Evolutionary conservation across 371 early-diverging fungal genomes (phyloP), one percentile per base, ranked within the genome.

Genomic region (Quaeritorhiza haematococci): DNA sequence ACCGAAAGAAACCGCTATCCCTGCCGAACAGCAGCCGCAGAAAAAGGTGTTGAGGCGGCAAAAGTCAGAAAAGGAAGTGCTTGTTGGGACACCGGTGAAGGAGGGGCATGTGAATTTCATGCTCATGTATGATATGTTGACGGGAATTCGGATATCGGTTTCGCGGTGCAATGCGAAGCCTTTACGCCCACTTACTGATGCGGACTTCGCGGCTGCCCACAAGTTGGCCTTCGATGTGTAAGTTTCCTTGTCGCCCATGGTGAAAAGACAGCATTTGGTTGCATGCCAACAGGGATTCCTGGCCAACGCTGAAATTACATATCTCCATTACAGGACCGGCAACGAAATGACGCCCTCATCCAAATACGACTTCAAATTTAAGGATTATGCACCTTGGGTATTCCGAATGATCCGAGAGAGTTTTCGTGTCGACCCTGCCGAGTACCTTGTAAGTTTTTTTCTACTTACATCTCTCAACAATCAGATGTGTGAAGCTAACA

Each of bases 321-420:
- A n/a, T 19, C 15, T 23, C 34, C 48, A 41, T 8, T 38, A 17
- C 69, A 87, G 87, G 24, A 88, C 88, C 8, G 95, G 94, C 15
- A 90, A 93, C 65, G 95, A 96, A 68, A 68, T 93, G 67, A 92
- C 92, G n/a, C 91, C 96, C 10, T 87, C 88, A 3, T 88, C 91
- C 21, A 87, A 87, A 56, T 96, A 96, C 71, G 96, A 97, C 59
- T 97, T 96, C 72, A 95, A 96, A 69, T 97, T 96, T 67, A 97
- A 96, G 67, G 98, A 98, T 68, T 96, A 96, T 68, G 91, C 94
- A 4, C 96, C 95, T 4, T 92, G 92, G 92, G 94, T 93, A n/a
- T 97, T 97, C 65, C 84, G 95, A 41, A 70, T 82, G 55, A 76
- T 96, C 46, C 76, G 98, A 32, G 88, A 92, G 52, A 78, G 80